Evolutionary conservation across 805 yeast species (phyloP), one percentile per base, ranked within the genome.

Genomic region (Lipomyces sp.): DNA sequence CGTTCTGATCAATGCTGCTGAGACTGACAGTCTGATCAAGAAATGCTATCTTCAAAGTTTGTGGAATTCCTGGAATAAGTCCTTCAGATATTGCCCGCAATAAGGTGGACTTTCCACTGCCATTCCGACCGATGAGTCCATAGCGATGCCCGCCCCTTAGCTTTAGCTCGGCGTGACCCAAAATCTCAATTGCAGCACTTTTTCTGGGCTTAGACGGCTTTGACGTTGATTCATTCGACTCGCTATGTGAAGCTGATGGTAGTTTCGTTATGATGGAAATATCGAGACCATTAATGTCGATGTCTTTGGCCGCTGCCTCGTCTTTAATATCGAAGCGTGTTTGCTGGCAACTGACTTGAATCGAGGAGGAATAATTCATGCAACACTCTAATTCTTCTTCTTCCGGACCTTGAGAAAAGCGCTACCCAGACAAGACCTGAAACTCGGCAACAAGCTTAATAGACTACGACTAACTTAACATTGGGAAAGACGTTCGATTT

Each of bases 71-170:
- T 13, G 59, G 45, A 35, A 56, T 56, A n/a, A 56, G 59, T 7
- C 32, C 18, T 5, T 56, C 59, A 2, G 45, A 35, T 18, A 56
- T 35, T 2, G 59, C 33, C 29, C 59, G 59, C 15, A 56, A 56
- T 15, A 56, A 13, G 2, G 59, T 56, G 8, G 59, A 56, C 24
- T 56, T 56, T 13, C 59, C 59, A 10, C 50, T 18, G 7, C 59
- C 59, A 56, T 56, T 56, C 30, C 59, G 42, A 10, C 59, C 59
- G 32, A 34, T 34, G 30, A 56, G 45, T 15, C 59, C 42, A 34
- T 56, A 56, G 4, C 37, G 42, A 33, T n/a, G 13, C 32, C 59
- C 59, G 11, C 33, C 5, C 59, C 37, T 56, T 24, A 56, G 50
- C 34, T 35, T 56, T 32, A 56, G 30, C 7, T 56, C 45, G 8